Evolutionary conservation across 495 filamentous ascomycete species (phyloP).

Genomic region (Daldinia caldariorum): DNA sequence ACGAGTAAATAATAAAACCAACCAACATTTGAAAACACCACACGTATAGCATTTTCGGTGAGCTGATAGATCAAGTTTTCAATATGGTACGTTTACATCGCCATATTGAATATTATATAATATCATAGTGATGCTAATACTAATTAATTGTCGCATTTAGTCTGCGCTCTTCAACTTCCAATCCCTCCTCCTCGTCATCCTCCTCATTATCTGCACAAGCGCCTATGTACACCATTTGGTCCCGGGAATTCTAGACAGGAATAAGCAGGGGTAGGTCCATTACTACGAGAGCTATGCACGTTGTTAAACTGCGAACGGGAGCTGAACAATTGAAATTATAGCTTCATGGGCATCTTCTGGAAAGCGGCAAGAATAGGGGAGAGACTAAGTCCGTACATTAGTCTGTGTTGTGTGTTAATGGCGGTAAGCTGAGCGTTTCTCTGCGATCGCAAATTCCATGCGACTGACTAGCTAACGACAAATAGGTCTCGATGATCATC

Average conservation of each 20-base stretch:
- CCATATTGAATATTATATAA: not conserved
- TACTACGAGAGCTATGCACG: not conserved
- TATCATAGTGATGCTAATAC: not conserved
- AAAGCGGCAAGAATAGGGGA: constrained; percentile 95
- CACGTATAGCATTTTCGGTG: not conserved
- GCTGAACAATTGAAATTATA: constrained; percentile 48
- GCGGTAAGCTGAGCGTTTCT: constrained; percentile 66
- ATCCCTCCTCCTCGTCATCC: constrained; percentile 88
- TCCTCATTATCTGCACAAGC: constrained; percentile 94
- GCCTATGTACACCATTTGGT: constrained; percentile 91
- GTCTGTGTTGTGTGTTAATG: constrained; percentile 93
- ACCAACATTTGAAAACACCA: not conserved
- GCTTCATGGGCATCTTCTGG: constrained; percentile 92
- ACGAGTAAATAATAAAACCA: not conserved
- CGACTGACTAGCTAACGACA: not conserved
- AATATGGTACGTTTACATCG: constrained; percentile 29
- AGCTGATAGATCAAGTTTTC: not conserved
- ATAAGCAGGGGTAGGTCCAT: constrained; percentile 80
- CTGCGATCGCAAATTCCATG: not conserved
- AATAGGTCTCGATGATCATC: constrained; percentile 44
- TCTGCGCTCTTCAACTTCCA: constrained; percentile 98
- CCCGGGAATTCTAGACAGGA: constrained; percentile 90
- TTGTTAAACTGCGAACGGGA: not conserved
- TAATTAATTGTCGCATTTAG: constrained; percentile 55
- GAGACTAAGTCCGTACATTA: constrained; percentile 93